Conservation (phyloP, 176 grass and related monocot genomes). For the Rhynchospora breviuscula region DNA sequence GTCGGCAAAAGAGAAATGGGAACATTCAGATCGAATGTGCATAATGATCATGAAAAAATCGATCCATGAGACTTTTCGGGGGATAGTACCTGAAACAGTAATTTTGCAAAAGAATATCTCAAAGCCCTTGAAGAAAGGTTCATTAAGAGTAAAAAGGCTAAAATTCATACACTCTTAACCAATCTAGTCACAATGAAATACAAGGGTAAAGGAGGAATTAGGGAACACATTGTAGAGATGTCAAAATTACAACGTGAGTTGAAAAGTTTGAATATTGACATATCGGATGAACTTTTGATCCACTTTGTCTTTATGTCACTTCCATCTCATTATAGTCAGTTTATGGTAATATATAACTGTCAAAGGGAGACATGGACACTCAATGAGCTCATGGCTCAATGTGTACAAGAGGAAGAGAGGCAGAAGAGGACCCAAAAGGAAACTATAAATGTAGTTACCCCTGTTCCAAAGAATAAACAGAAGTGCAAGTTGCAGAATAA, state of each 20-base stretch:
- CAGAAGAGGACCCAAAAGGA: too few relatives aligned
- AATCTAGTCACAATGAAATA: neutral
- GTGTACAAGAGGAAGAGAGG: too few relatives aligned
- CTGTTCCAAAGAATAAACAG: too few relatives aligned
- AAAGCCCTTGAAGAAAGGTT: neutral
- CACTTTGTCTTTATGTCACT: neutral
- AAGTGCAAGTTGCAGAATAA: too few relatives aligned
- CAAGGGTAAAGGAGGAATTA: neutral
- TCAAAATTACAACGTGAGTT: neutral
- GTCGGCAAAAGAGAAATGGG: too few relatives aligned
- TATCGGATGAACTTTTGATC: neutral
- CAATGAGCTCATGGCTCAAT: neutral
- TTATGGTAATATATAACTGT: neutral
- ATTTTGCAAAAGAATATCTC: neutral
- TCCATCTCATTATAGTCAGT: neutral
- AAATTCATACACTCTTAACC: neutral
- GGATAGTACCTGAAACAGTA: too few relatives aligned
- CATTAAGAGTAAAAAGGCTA: neutral
- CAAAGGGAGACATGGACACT: neutral
- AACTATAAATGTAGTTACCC: too few relatives aligned
- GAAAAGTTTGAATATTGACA: neutral
- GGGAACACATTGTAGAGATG: neutral
- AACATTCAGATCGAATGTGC: too few relatives aligned
- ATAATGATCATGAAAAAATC: too few relatives aligned
- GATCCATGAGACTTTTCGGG: too few relatives aligned